Evolutionary conservation across 371 early-diverging fungal genomes (phyloP), one percentile per base, ranked within the genome.

Genomic region (Rhizopus arrhizus): DNA sequence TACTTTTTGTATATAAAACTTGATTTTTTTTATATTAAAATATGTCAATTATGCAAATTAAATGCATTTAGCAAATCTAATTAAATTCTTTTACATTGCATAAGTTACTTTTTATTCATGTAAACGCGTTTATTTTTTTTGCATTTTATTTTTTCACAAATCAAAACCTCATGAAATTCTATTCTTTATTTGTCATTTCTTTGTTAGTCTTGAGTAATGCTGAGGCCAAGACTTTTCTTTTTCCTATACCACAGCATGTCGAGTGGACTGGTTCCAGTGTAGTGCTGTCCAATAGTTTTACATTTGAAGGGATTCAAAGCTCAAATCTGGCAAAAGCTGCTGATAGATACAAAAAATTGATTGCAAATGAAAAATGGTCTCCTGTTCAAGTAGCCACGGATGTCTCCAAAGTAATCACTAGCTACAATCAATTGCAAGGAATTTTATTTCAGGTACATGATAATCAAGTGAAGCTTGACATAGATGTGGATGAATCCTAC

Each of bases 401-500:
- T 2, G 41, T 50, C 15, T n/a, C 46, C 5, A 15, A 32, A 2
- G 22, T 56, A 0, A 36, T 6, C 11, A 29, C 29, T 5, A 45
- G 41, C 22, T 8, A 15, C 9, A 43, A 47, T 28, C 28, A 15
- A 29, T 45, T 65, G 12, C 54, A 49, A 28, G 41, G 36, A 22
- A 33, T 59, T 8, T 15, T 40, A 3, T 50, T 64, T 11, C 7
- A 36, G 4, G 62, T 62, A 3, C 29, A 46, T 6, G 59, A 66
- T 13, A 47, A 31, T 35, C 29, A 35, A 22, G 50, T 41, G n/a
- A 51, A 61, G 3, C 35, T 61, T 12, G 57, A 70, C 31, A 70
- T 80, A 0, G 63, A 52, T 31, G 53, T 73, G 2, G 83, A 87
- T 61, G 86, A 87, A 62, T 79, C 84, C 28, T 87, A 87, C 65